phyloP scores from a whole-genome alignment of 1,284 basidiomycete genomes.

The Singerocomus rubriflavus region DNA sequence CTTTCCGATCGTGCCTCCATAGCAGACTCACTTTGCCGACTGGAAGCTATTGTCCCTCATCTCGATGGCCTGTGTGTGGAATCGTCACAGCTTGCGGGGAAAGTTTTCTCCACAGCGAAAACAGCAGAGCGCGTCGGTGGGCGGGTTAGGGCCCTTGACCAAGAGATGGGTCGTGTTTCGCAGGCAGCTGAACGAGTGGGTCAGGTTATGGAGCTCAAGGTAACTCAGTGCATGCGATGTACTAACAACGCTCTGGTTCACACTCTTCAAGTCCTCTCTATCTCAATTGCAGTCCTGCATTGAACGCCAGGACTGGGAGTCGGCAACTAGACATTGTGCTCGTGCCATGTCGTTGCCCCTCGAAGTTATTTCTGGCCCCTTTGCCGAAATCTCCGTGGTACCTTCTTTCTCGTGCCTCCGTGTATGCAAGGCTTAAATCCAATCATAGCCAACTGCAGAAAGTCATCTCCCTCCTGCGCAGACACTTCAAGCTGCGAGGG shows the following conservation, averaged over 20 bases:
- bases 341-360: constrained; percentile 82
- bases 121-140: constrained; percentile 91
- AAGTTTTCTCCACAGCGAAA: constrained; percentile 67
- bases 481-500: constrained; percentile 74
- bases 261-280: constrained; percentile 65
- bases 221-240: constrained; percentile 29
- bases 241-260: constrained; percentile 9
- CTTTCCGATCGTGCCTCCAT: constrained; percentile 71
- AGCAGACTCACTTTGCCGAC: constrained; percentile 56
- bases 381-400: constrained; percentile 87
- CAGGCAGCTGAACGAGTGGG: constrained; percentile 83
- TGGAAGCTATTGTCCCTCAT: constrained; percentile 62
- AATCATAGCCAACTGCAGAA: constrained; percentile 79
- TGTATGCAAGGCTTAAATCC: constrained; percentile 6
- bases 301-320: constrained; percentile 90
- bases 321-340: constrained; percentile 86
- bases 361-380: constrained; percentile 78
- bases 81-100: constrained; percentile 53
- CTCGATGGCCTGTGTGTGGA: constrained; percentile 64
- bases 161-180: constrained; percentile 85
- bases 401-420: constrained; percentile 20
- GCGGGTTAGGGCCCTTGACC: constrained; percentile 82
- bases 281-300: constrained; percentile 75
- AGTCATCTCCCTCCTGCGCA: constrained; percentile 84
- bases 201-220: constrained; percentile 90